Conservation (phyloP, 257 asterid species). For the Linderniella brevidens region DNA sequence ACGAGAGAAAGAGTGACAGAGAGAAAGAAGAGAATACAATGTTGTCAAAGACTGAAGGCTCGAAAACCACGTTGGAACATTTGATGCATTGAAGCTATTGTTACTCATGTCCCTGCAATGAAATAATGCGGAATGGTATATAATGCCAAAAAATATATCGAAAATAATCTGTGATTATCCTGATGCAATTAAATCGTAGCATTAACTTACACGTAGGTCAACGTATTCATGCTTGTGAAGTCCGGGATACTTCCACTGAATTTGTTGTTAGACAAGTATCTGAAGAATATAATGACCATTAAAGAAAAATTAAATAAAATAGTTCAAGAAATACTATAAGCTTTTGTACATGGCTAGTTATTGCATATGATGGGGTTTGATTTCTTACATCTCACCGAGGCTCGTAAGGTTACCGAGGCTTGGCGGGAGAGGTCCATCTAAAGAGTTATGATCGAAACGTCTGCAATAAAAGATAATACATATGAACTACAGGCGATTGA, state of each 20-base stretch:
- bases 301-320: slow-evolving; percentile 10
- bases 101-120: slow-evolving; percentile 81
- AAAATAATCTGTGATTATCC: background rate
- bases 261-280: slow-evolving; percentile 64
- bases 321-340: slow-evolving; percentile 2
- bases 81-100: slow-evolving; percentile 46
- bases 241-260: slow-evolving; percentile 50
- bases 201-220: slow-evolving; percentile 45
- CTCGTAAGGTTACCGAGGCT: slow-evolving; percentile 37
- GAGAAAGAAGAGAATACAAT: slow-evolving; percentile 33
- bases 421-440: slow-evolving; percentile 41
- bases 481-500: background rate
- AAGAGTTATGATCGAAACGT: slow-evolving; percentile 58
- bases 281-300: slow-evolving; percentile 17
- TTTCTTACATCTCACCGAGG: slow-evolving; percentile 54
- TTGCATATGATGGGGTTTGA: background rate
- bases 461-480: slow-evolving; percentile 24
- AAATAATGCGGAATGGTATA: background rate
- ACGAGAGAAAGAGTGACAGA: slow-evolving; percentile 5
- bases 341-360: background rate
- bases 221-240: slow-evolving; percentile 36
- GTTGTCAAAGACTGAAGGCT: slow-evolving; percentile 60
- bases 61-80: slow-evolving; percentile 43
- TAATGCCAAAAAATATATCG: background rate
- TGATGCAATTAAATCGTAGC: background rate